A percentile compares a stretch with the other conserved stretches of the same genome.
Conservation (phyloP, 2,329 filamentous ascomycete genomes). For the Colletotrichum sp. region DNA sequence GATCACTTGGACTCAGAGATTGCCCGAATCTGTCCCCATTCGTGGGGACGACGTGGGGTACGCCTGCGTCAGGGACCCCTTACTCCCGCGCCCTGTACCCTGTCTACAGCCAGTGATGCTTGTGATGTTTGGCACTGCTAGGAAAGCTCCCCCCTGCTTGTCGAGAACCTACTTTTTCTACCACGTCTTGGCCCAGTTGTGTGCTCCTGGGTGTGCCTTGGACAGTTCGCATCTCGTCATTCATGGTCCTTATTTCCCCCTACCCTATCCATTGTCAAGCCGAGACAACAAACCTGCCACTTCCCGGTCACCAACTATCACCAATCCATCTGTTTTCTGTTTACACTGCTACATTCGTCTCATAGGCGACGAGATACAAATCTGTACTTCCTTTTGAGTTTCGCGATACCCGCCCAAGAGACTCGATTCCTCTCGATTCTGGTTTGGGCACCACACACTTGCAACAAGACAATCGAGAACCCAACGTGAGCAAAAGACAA, state of each 20-base stretch:
- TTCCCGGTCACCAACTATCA: not conserved
- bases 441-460: conserved; percentile 16
- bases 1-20: conserved; percentile 18
- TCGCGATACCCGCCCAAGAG: conserved; percentile 20
- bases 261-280: conserved; percentile 6
- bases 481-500: not conserved
- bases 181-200: conserved; percentile 5
- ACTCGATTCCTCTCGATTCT: conserved; percentile 5
- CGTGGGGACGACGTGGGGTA: conserved; percentile 20
- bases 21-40: conserved; percentile 8
- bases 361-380: conserved; percentile 20
- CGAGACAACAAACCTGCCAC: conserved; percentile 12
- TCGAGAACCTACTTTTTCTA: conserved; percentile 9
- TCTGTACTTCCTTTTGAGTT: conserved; percentile 12
- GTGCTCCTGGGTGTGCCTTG: not conserved
- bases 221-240: conserved; percentile 7
- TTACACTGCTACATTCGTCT: conserved; percentile 10
- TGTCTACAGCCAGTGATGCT: conserved; percentile 14
- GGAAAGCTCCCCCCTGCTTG: conserved; percentile 14
- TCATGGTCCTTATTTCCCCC: conserved; percentile 4
- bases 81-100: conserved; percentile 15
- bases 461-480: not conserved
- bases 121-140: conserved; percentile 13
- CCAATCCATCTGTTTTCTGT: conserved; percentile 2
- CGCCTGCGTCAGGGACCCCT: conserved; percentile 19